Percentiles rank a stretch among this genome's conserved stretches.
Conservation (phyloP, 306 rosid species). For the Prunus mume region DNA sequence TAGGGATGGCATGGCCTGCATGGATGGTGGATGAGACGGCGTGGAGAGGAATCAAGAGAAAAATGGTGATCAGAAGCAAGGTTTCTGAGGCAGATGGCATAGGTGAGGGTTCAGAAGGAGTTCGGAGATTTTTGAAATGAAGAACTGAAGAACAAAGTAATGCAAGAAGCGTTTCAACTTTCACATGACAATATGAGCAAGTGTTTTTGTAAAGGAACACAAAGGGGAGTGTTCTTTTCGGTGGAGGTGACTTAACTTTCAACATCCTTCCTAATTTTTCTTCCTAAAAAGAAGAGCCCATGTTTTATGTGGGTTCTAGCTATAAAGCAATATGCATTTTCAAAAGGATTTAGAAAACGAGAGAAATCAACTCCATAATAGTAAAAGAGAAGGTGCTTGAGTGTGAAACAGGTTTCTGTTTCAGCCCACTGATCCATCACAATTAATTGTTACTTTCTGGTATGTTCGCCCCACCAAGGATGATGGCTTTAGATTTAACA, state of each 20-base stretch:
- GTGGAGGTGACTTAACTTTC: conserved; percentile 32
- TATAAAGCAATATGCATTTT: conserved; percentile 17
- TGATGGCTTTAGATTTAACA: background rate
- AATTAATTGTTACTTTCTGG: background rate
- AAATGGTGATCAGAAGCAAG: conserved; percentile 16
- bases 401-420: background rate
- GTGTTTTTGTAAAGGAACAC: background rate
- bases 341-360: background rate
- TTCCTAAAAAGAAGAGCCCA: conserved; percentile 37
- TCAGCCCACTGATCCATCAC: background rate
- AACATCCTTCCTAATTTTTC: conserved; percentile 15
- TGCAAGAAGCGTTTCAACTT: background rate
- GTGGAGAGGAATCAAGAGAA: conserved; percentile 25
- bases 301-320: conserved; percentile 23
- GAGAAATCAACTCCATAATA: background rate
- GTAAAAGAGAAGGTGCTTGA: background rate
- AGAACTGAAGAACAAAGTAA: background rate
- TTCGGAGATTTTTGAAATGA: background rate
- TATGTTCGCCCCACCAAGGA: background rate
- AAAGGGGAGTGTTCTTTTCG: conserved; percentile 22
- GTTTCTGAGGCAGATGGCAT: conserved; percentile 26
- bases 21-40: conserved; percentile 17
- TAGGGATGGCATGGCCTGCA: conserved; percentile 18
- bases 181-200: background rate
- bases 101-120: conserved; percentile 2